A percentile compares a stretch with the other conserved stretches of the same genome.
phyloP scores from a whole-genome alignment of 179 eudicot genomes.

The Gypsophila paniculata region DNA sequence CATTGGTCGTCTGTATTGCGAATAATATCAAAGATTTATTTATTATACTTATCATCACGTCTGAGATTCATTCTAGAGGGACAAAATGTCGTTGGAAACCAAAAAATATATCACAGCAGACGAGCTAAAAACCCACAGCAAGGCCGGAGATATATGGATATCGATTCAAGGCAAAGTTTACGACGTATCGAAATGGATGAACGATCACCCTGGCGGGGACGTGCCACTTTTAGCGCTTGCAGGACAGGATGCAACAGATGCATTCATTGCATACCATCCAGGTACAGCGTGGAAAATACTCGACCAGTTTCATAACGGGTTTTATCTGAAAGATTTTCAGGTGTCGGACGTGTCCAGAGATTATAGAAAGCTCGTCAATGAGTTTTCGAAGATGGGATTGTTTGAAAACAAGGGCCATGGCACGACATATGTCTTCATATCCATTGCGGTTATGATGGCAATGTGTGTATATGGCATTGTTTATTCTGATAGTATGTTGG shows the following conservation, averaged over 20 bases:
- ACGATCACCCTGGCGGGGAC: constrained; percentile 75
- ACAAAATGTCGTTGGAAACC: too few relatives aligned
- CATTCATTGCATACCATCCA: constrained; percentile 81
- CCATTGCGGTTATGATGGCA: constrained; percentile 32
- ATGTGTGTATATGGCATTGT: constrained; percentile 44
- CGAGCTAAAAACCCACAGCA: constrained; percentile 57
- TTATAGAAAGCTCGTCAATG: constrained; percentile 50
- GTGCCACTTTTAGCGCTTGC: constrained; percentile 47
- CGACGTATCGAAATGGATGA: constrained; percentile 64
- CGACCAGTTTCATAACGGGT: constrained; percentile 58
- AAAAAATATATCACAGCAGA: constrained; percentile 52
- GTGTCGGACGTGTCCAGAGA: constrained; percentile 64
- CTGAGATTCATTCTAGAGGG: too few relatives aligned
- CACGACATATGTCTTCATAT: constrained; percentile 32
- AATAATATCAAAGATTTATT: too few relatives aligned
- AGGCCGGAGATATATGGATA: constrained; percentile 66
- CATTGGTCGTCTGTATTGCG: neutral
- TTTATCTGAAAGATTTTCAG: constrained; percentile 43
- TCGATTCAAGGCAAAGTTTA: constrained; percentile 74
- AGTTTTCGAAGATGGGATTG: constrained; percentile 50
- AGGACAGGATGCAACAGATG: constrained; percentile 76
- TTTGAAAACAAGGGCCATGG: constrained; percentile 69
- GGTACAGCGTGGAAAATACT: constrained; percentile 61
- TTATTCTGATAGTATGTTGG: constrained; percentile 23
- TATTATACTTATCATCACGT: too few relatives aligned